phyloP scores from a whole-genome alignment of 306 rosid genomes.

The Rubus idaeus region DNA sequence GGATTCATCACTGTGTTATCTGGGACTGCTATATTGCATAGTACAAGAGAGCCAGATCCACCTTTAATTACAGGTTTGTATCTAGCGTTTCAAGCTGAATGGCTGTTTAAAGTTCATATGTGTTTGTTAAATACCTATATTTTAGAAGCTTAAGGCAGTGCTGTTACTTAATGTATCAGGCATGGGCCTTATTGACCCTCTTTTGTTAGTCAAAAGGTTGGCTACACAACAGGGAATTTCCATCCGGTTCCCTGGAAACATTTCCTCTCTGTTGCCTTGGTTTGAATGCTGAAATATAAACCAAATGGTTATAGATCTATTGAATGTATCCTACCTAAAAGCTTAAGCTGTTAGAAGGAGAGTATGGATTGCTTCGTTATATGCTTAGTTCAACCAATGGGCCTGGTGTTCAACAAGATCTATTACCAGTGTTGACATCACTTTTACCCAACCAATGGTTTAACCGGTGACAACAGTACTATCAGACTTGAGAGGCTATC shows the following conservation, averaged over 20 bases:
- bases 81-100: slow-evolving; percentile 4
- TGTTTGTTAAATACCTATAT: not conserved
- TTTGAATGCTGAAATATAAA: not conserved
- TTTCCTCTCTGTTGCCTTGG: not conserved
- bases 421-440: not conserved
- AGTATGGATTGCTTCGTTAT: not conserved
- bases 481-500: not conserved
- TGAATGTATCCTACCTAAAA: not conserved
- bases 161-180: not conserved
- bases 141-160: not conserved
- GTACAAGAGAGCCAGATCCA: slow-evolving; percentile 68
- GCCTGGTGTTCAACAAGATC: not conserved
- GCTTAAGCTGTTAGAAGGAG: not conserved
- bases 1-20: slow-evolving; percentile 86
- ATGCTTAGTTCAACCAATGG: not conserved
- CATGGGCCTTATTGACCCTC: not conserved
- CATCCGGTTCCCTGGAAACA: not conserved
- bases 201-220: not conserved
- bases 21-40: slow-evolving; percentile 77
- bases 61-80: slow-evolving; percentile 57
- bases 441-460: not conserved
- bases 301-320: not conserved
- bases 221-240: not conserved
- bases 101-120: not conserved
- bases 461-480: not conserved